phyloP scores from a whole-genome alignment of 208 protist species.

The Acanthamoeba royreba region DNA sequence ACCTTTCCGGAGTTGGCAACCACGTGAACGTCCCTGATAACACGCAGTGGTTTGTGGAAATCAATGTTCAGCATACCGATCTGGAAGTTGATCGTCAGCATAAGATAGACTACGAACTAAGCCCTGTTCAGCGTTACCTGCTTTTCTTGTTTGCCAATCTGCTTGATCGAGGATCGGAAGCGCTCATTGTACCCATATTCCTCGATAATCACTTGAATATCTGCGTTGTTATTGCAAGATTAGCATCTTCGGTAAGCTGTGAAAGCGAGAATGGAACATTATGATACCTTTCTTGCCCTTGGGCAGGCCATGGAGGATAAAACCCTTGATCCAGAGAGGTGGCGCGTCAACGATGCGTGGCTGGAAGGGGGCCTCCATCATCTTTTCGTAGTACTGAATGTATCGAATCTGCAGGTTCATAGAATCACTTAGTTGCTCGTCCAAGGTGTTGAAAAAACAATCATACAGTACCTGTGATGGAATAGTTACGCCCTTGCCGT shows the following conservation, averaged over 20 bases:
- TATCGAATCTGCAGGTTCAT: not conserved
- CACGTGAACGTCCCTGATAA: not conserved
- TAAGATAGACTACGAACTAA: too few species aligned
- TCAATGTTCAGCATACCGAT: not conserved
- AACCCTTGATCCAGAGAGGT: not conserved
- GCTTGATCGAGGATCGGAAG: not conserved
- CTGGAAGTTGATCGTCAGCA: too few species aligned
- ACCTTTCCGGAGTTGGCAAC: not conserved
- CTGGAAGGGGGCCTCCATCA: slow-evolving; percentile 5
- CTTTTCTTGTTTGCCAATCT: not conserved
- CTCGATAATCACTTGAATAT: slow-evolving; percentile 1
- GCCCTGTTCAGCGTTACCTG: too few species aligned
- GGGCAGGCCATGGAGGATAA: not conserved
- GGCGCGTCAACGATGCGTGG: not conserved
- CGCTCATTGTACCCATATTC: slow-evolving; percentile 1
- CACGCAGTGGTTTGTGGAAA: not conserved
- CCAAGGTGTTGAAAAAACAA: too few species aligned
- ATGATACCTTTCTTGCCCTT: slow-evolving; percentile 28
- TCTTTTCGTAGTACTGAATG: not conserved
- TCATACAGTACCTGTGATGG: not conserved
- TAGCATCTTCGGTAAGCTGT: too few species aligned
- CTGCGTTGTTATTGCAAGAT: too few species aligned
- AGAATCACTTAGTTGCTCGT: too few species aligned
- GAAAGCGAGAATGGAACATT: too few species aligned
- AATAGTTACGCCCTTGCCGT: not conserved